These are phyloP conservation scores for Neofusicoccum umdonicola DNA, from an alignment of 2,329 filamentous ascomycete species.

Conservation along the genomic window DNA sequence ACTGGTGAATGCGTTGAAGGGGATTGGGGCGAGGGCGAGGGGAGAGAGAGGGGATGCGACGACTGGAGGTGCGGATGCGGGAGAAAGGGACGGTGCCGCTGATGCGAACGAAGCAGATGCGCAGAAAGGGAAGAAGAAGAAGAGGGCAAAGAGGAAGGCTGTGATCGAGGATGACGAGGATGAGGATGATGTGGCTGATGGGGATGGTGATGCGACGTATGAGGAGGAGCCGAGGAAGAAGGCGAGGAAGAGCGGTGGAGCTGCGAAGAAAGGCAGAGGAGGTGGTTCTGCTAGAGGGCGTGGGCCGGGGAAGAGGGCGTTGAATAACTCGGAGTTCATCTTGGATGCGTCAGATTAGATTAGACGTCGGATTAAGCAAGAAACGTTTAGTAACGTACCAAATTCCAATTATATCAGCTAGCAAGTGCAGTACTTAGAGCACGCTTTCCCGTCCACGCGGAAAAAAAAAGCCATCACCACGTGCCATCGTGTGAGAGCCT, in stretches of 20 bases:
- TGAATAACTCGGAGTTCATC: not conserved
- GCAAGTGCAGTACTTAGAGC: too few species aligned
- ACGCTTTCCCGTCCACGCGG: too few species aligned
- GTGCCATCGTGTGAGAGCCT: too few species aligned
- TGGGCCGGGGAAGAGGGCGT: not conserved
- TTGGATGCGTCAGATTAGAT: too few species aligned
- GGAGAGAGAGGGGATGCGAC: not conserved
- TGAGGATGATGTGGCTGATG: not conserved
- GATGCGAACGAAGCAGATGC: not conserved
- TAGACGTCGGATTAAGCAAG: too few species aligned
- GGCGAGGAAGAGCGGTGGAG: not conserved
- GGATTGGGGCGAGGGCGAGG: slow-evolving; percentile 57
- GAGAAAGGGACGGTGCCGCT: too few species aligned
- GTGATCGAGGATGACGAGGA: not conserved
- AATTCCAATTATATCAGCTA: too few species aligned
- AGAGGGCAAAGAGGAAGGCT: slow-evolving; percentile 2
- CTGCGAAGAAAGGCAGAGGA: not conserved
- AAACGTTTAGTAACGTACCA: too few species aligned
- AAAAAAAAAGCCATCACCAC: too few species aligned
- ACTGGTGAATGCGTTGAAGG: slow-evolving; percentile 72
- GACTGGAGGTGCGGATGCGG: not conserved
- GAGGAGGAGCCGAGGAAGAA: slow-evolving; percentile 9
- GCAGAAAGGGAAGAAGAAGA: not conserved
- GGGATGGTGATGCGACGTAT: not conserved
- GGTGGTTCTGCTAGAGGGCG: not conserved